phyloP scores from a whole-genome alignment of 1,139 yeast species.

The Debaryomyces coudertii region DNA sequence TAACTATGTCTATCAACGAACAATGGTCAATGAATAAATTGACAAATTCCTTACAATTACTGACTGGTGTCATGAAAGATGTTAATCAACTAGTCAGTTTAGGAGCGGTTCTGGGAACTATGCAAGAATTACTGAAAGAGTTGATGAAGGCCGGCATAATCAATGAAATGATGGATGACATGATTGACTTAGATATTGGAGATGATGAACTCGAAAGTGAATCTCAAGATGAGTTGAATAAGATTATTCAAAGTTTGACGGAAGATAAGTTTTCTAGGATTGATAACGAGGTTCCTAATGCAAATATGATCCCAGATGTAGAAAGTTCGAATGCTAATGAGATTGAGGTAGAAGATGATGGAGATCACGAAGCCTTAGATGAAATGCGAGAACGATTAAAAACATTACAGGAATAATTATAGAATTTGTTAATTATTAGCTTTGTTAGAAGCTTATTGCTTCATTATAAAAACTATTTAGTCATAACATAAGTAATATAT shows the following conservation, averaged over 20 bases:
- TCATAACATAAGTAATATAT: background rate
- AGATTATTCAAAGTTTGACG: constrained; percentile 49
- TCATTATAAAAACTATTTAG: too few species aligned
- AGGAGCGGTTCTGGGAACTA: constrained; percentile 81
- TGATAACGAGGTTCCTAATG: constrained; percentile 43
- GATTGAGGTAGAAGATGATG: constrained; percentile 48
- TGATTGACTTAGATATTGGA: constrained; percentile 69
- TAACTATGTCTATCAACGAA: constrained; percentile 87
- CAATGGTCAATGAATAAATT: constrained; percentile 85
- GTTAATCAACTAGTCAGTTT: constrained; percentile 77
- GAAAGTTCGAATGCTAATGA: constrained; percentile 21
- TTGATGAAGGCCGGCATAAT: constrained; percentile 90
- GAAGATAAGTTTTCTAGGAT: constrained; percentile 47
- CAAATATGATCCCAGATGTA: constrained; percentile 36
- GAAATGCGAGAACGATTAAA: constrained; percentile 88
- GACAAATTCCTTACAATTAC: constrained; percentile 78
- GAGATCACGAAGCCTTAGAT: constrained; percentile 72
- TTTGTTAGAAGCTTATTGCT: too few species aligned
- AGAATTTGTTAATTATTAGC: background rate
- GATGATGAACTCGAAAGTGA: constrained; percentile 68
- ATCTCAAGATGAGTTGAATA: constrained; percentile 69
- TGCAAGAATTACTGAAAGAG: constrained; percentile 87
- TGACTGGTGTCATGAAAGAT: constrained; percentile 85
- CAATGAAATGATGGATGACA: constrained; percentile 94
- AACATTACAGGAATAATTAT: constrained; percentile 70